Percentiles rank a stretch among this genome's conserved stretches.
phyloP scores from a whole-genome alignment of 495 filamentous ascomycete species.

The Amniculicola lignicola region DNA sequence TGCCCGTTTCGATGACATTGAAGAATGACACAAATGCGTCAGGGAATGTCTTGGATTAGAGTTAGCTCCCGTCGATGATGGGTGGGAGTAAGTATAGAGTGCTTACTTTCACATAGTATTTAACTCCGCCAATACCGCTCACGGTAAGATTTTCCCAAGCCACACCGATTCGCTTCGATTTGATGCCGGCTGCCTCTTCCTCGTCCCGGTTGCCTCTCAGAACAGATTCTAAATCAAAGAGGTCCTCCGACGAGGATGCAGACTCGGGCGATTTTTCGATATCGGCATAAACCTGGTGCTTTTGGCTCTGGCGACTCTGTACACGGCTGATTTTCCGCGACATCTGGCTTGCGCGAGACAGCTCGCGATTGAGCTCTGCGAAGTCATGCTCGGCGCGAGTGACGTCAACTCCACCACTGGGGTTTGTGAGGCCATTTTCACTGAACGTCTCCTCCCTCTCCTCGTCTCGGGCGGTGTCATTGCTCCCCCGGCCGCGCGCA shows the following conservation, averaged over 20 bases:
- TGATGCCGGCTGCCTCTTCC: conserved; percentile 74
- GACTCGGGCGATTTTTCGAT: conserved; percentile 51
- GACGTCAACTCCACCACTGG: conserved; percentile 59
- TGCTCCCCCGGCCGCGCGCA: conserved; percentile 3
- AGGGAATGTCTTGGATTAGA: conserved; percentile 62
- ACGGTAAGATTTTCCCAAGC: conserved; percentile 78
- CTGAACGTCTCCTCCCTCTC: not conserved
- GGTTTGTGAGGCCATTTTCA: conserved; percentile 2
- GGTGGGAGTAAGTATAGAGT: not conserved
- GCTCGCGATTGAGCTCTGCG: conserved; percentile 66
- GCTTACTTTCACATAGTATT: conserved; percentile 60
- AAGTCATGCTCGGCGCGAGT: conserved; percentile 74
- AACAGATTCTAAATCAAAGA: conserved; percentile 68
- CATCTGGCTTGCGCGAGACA: conserved; percentile 58
- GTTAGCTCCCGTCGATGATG: conserved; percentile 4
- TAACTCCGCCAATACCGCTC: conserved; percentile 69
- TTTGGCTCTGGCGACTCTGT: conserved; percentile 41
- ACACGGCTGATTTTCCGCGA: conserved; percentile 45
- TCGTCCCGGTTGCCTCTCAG: conserved; percentile 65
- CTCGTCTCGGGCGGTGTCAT: conserved; percentile 12
- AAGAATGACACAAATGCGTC: conserved; percentile 76
- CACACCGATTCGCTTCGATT: conserved; percentile 65
- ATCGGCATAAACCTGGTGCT: conserved; percentile 42
- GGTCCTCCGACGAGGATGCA: conserved; percentile 50
- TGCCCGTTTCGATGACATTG: conserved; percentile 61